These are phyloP conservation scores for Pseudoscleropodium purum DNA, from an alignment of 225 moss, liverwort and hornwort species.

Conservation along the genomic window DNA sequence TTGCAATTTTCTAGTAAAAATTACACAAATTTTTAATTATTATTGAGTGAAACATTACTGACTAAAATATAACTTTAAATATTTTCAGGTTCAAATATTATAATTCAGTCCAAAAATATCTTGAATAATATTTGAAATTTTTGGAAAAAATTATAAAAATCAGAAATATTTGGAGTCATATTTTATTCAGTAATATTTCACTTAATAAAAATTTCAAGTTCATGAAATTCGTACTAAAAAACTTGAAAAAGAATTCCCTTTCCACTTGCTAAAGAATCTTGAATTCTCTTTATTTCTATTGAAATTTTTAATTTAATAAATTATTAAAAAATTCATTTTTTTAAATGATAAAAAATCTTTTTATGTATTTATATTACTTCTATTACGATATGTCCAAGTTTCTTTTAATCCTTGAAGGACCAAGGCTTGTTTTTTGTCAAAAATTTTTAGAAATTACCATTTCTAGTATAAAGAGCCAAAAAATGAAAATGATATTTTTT, in stretches of 20 bases:
- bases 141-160: too few relatives aligned
- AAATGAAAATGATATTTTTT: neutral
- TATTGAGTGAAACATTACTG: neutral
- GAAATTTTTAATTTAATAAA: too few relatives aligned
- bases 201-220: neutral
- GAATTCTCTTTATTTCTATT: too few relatives aligned
- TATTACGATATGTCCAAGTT: neutral
- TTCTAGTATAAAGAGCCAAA: neutral
- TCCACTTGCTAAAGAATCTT: neutral
- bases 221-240: neutral
- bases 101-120: neutral
- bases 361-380: neutral
- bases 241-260: too few relatives aligned
- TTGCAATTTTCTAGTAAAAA: neutral
- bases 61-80: neutral
- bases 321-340: too few relatives aligned
- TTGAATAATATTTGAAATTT: neutral
- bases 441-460: accelerated
- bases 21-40: neutral
- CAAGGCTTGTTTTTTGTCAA: neutral
- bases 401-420: neutral
- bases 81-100: too few relatives aligned
- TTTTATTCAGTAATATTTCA: neutral
- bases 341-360: too few relatives aligned
- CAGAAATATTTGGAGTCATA: too few relatives aligned